phyloP scores from a whole-genome alignment of 805 yeast genomes.

The Saccharomycopsis schoenii region DNA sequence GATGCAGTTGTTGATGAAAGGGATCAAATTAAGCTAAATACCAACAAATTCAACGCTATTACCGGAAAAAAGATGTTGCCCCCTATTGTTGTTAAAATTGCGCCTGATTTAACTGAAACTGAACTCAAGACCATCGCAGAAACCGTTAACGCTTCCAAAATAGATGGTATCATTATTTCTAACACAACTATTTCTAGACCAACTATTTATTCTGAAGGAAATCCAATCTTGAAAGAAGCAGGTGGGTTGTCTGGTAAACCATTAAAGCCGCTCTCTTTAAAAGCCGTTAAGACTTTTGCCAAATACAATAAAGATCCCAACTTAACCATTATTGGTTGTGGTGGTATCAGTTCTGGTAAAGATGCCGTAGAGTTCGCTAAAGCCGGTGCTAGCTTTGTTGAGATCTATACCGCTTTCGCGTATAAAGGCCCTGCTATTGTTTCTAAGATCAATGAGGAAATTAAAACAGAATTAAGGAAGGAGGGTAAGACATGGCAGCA shows the following conservation, averaged over 20 bases:
- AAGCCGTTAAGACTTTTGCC: conserved; percentile 62
- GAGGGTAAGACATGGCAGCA: conserved; percentile 82
- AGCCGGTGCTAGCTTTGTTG: conserved; percentile 89
- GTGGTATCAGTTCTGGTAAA: conserved; percentile 80
- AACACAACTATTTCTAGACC: conserved; percentile 91
- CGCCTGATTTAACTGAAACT: conserved; percentile 79
- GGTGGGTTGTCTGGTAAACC: conserved; percentile 96
- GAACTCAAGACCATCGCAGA: conserved; percentile 77
- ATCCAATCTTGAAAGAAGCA: conserved; percentile 39
- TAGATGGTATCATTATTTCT: conserved; percentile 88
- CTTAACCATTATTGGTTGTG: conserved; percentile 82
- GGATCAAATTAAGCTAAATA: conserved; percentile 37
- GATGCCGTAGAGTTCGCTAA: conserved; percentile 88
- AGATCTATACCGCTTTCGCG: conserved; percentile 83
- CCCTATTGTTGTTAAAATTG: conserved; percentile 82
- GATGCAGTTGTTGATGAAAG: conserved; percentile 62
- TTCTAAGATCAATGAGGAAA: conserved; percentile 47
- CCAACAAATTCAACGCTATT: conserved; percentile 26
- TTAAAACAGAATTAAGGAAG: conserved; percentile 47
- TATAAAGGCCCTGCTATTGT: conserved; percentile 88
- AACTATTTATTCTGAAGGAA: conserved; percentile 38
- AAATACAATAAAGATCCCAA: conserved; percentile 59
- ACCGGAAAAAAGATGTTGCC: conserved; percentile 33
- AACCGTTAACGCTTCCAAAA: conserved; percentile 63
- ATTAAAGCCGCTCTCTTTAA: conserved; percentile 65